Evolutionary conservation across 805 yeast genomes (phyloP).

Genomic region (Candida parachauliodes): DNA sequence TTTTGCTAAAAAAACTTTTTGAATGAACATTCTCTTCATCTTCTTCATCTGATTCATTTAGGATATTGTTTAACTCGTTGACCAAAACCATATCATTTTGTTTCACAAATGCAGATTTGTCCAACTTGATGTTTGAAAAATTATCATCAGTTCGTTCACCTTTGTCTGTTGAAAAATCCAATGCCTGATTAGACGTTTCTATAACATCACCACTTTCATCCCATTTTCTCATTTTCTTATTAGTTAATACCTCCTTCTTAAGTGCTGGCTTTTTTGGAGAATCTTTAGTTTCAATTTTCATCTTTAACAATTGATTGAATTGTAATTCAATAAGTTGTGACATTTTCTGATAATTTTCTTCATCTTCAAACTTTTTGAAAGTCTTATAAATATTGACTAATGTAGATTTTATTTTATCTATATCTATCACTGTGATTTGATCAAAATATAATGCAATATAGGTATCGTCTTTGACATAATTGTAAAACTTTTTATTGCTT

Average conservation of each 20-base stretch:
- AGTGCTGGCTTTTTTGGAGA: constrained; percentile 5
- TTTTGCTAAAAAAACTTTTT: constrained; percentile 29
- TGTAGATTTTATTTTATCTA: constrained; percentile 31
- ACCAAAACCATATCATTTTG: constrained; percentile 39
- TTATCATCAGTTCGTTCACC: constrained; percentile 10
- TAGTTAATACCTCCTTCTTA: constrained; percentile 1
- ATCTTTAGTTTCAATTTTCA: constrained; percentile 14
- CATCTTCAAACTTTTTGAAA: constrained; percentile 24
- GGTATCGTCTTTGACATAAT: constrained; percentile 17
- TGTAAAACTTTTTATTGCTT: constrained; percentile 34
- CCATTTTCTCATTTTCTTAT: constrained; percentile 44
- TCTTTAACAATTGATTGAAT: constrained; percentile 34
- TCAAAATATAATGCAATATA: constrained; percentile 39
- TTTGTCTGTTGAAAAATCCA: constrained; percentile 30
- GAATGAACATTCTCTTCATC: constrained; percentile 10
- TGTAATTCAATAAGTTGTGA: constrained; percentile 35
- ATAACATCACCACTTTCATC: constrained; percentile 35
- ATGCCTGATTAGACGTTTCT: constrained; percentile 18
- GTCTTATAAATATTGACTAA: constrained; percentile 32
- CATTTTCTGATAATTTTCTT: constrained; percentile 24
- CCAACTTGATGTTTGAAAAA: constrained; percentile 14
- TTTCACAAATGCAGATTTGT: constrained; percentile 31
- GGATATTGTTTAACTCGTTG: constrained; percentile 37
- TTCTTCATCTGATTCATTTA: constrained; percentile 29
- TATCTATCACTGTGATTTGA: constrained; percentile 35